Evolutionary conservation across 148 eudicot genomes (phyloP).

Genomic region (Amaranthus palmeri): DNA sequence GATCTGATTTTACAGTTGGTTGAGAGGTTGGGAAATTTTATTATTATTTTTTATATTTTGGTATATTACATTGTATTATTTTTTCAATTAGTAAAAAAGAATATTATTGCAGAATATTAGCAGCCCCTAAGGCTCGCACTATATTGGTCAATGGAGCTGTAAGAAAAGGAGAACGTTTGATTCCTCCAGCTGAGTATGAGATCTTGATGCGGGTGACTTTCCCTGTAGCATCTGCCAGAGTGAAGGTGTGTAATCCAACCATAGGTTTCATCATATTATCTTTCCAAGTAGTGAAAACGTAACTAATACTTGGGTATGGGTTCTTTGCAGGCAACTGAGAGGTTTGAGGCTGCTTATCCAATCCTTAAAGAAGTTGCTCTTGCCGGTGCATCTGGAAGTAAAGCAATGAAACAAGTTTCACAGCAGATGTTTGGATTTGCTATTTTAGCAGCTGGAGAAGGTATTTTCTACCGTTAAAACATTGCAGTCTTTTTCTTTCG

Average conservation of each 20-base stretch:
- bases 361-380: slow-evolving; percentile 79
- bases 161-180: slow-evolving; percentile 70
- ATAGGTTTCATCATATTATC: background rate
- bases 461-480: slow-evolving; percentile 26
- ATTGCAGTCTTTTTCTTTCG: background rate
- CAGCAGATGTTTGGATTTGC: slow-evolving; percentile 55
- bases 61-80: background rate
- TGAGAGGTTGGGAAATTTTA: slow-evolving; percentile 44
- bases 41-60: background rate
- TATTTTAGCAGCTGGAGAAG: slow-evolving; percentile 66
- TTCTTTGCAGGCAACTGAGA: slow-evolving; percentile 68
- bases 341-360: slow-evolving; percentile 77
- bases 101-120: slow-evolving; percentile 48
- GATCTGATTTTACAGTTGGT: slow-evolving; percentile 69
- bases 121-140: slow-evolving; percentile 68
- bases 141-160: slow-evolving; percentile 69
- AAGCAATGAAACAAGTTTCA: slow-evolving; percentile 78
- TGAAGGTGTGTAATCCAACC: slow-evolving; percentile 45
- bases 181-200: slow-evolving; percentile 66
- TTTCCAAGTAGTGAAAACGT: background rate
- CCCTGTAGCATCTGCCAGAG: slow-evolving; percentile 59
- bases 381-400: slow-evolving; percentile 75
- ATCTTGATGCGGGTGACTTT: slow-evolving; percentile 55
- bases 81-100: background rate
- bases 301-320: background rate